Evolutionary conservation across 495 filamentous ascomycete genomes (phyloP).

Genomic region (Annulohypoxylon stygium): DNA sequence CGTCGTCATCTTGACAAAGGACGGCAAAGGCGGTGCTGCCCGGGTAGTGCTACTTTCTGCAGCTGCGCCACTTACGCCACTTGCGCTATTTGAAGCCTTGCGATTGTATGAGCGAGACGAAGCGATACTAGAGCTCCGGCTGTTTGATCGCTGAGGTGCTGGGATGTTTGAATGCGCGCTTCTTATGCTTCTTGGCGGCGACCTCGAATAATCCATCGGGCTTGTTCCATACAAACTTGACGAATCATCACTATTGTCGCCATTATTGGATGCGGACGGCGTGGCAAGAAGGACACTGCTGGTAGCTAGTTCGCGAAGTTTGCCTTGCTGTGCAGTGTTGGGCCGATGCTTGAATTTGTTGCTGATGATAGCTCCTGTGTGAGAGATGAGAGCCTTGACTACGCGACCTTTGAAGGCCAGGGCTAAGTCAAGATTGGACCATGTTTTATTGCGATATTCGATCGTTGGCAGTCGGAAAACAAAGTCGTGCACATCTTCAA

Average conservation of each 20-base stretch:
- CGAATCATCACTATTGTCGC: conserved; percentile 65
- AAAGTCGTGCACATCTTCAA: conserved; percentile 96
- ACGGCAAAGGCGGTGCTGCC: conserved; percentile 48
- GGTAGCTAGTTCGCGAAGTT: conserved; percentile 82
- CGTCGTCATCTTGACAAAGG: conserved; percentile 54
- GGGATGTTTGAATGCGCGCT: conserved; percentile 57
- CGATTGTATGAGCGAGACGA: conserved; percentile 57
- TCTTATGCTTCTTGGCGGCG: conserved; percentile 60
- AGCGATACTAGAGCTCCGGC: conserved; percentile 62
- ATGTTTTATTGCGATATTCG: conserved; percentile 98
- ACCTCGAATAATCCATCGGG: conserved; percentile 64
- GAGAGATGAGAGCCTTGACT: conserved; percentile 92
- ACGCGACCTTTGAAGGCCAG: conserved; percentile 93
- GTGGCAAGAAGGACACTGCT: conserved; percentile 67
- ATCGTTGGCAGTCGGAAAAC: conserved; percentile 95
- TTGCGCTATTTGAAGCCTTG: conserved; percentile 13
- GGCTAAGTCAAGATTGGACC: conserved; percentile 97
- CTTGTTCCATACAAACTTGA: conserved; percentile 61
- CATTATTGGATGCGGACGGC: conserved; percentile 49
- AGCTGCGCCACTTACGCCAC: no score
- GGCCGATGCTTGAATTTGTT: conserved; percentile 95
- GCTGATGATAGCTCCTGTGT: conserved; percentile 94
- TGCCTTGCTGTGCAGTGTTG: conserved; percentile 79
- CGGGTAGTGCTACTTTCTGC: conserved; percentile 25
- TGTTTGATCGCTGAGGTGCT: conserved; percentile 53